Conservation (phyloP, 116 monocot genomes). For the Thalassia testudinum region DNA sequence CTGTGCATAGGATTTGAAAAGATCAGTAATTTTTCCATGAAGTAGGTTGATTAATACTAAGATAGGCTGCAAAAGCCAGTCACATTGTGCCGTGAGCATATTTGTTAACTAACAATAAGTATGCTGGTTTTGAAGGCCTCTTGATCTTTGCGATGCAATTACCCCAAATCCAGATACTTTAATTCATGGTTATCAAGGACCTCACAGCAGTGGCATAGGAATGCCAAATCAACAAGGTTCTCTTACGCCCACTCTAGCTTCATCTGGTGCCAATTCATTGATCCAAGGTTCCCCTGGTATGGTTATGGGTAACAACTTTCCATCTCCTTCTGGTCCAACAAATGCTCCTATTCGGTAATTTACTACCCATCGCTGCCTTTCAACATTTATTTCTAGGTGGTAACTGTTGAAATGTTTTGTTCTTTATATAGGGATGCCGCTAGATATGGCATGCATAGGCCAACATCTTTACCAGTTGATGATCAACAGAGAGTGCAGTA, state of each 20-base stretch:
- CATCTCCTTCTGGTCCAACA: slow-evolving; percentile 41
- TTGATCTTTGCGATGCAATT: slow-evolving; percentile 74
- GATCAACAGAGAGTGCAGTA: slow-evolving; percentile 69
- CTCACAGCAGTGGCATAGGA: slow-evolving; percentile 35
- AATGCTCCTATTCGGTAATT: slow-evolving; percentile 53
- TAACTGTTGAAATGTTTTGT: background rate
- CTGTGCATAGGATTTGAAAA: too few species aligned
- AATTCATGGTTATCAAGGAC: slow-evolving; percentile 39
- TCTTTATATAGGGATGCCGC: slow-evolving; percentile 40
- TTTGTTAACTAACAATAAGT: too few species aligned
- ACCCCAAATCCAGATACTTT: slow-evolving; percentile 35
- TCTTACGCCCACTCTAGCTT: slow-evolving; percentile 30
- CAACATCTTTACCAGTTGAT: slow-evolving; percentile 49
- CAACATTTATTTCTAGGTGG: background rate
- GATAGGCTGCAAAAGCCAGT: too few species aligned
- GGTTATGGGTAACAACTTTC: slow-evolving; percentile 36
- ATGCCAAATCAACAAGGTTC: slow-evolving; percentile 46
- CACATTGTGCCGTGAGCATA: too few species aligned
- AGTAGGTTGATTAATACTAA: too few species aligned
- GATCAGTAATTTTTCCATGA: too few species aligned
- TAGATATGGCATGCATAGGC: slow-evolving; percentile 43
- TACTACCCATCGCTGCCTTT: slow-evolving; percentile 2
- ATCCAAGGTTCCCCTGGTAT: slow-evolving; percentile 56
- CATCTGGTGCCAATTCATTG: slow-evolving; percentile 32
- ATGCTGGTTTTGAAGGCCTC: slow-evolving; percentile 33